Evolutionary conservation across 2,329 filamentous ascomycete genomes (phyloP), one percentile per base, ranked within the genome.

Genomic region (Pseudocercospora pini-densiflorae): DNA sequence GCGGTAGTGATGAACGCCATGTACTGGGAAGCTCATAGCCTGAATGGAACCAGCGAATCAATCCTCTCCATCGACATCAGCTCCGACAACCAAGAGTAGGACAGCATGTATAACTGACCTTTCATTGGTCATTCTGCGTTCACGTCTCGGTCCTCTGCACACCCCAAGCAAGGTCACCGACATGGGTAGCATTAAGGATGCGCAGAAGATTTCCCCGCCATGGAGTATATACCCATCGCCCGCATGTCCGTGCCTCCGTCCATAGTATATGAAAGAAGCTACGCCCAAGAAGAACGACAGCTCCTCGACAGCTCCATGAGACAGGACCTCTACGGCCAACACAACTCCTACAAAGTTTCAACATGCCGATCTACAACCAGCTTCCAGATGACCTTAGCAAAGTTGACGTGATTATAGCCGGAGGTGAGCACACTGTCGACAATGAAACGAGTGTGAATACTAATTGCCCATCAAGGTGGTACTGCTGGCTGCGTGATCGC

Each of bases 401-500:
- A 68, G 82, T 85, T 19, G 84, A 86, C 65, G 79, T 86, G 55
- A 83, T 86, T 65, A 80, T 86, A 62, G 82, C 82, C 3, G 84
- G 84, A 72, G 81, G 81, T 81, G 73, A 21, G 60, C 29, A 2
- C 27, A 16, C 14, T 54, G 45, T 40, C 54, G 12, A 16, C 12
- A 36, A 16, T 5, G 33, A 33, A 33, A 36, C 33, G 14, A 16
- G 5, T 5, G 33, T 36, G 12, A 5, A 36, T n/a, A 19, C 31
- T 59, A 8, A n/a, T 27, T 10, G 23, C 12, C 5, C 29, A 10
- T 55, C 1, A 64, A 80, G 83, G 83, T 66, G 84, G 83, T 16
- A 80, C 82, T 8, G 81, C 84, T 59, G 84, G 82, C 29, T 83
- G 84, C 70, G 79, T 85, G n/a, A 75, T 85, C 33, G 84, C 85